Evolutionary conservation across 116 monocot genomes (phyloP), one percentile per base, ranked within the genome.

Genomic region (Phalaenopsis hybrid): DNA sequence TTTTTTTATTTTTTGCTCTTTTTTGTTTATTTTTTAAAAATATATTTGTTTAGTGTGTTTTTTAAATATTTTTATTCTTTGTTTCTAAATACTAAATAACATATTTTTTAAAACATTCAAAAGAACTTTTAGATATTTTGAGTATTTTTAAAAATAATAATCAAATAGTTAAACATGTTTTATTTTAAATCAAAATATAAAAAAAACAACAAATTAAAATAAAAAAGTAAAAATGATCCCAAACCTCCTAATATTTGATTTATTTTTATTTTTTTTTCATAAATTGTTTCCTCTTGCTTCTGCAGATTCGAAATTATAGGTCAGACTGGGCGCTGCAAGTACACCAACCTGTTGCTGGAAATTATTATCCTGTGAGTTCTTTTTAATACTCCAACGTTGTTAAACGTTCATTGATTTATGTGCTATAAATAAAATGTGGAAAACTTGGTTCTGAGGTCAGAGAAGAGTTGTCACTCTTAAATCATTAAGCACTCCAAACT

Each of bases 241-340:
- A 28, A 28, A 28, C 44, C 61, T 3, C 37, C 41, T 72, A 12
- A 59, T 57, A 59, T n/a, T 37, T 58, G 8, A 79, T 79, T 34
- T 8, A 58, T 79, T 28, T 28, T 28, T 28, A 28, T 28, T 2
- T 41, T 9, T 12, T 31, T 31, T 31, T 31, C 31, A 31, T 31
- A 31, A 31, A 31, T 31, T 31, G 31, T 65, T 52, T 52, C 9
- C 11, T 55, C 43, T 55, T 51, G 68, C 10, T 23, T 83, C 78
- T 85, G 85, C 88, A 99, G 99, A 87, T 99, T 81, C 88, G 99
- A 63, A 93, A 99, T 86, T 95, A 95, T 84, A 92, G 99, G 82
- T 82, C 90, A 82, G 99, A 99, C 34, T 95, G 95, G 99, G 78
- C 93, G 61, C 81, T 99, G 74, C 79, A 99, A 89, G 92, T 99